Evolutionary conservation across 345 rosid genomes (phyloP).

Genomic region (Balakata baccata): DNA sequence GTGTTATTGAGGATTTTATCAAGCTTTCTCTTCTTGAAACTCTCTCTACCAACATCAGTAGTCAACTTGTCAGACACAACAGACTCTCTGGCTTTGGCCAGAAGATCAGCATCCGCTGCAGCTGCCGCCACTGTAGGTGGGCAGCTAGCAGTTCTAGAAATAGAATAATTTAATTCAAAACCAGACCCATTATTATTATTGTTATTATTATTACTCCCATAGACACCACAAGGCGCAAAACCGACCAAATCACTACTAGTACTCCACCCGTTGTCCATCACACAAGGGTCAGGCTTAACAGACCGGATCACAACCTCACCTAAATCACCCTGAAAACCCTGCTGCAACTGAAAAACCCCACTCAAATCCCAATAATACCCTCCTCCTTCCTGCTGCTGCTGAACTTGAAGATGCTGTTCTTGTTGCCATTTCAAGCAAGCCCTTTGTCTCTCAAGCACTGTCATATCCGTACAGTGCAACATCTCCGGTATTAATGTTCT

Average conservation of each 20-base stretch:
- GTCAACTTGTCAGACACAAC: slow-evolving; percentile 28
- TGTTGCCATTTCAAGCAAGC: slow-evolving; percentile 41
- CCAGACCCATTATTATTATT: slow-evolving; percentile 23
- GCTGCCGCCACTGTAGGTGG: slow-evolving; percentile 32
- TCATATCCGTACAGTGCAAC: slow-evolving; percentile 49
- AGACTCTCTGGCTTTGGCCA: slow-evolving; percentile 26
- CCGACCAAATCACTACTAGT: slow-evolving; percentile 5
- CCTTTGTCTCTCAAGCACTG: slow-evolving; percentile 63
- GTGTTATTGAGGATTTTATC: slow-evolving; percentile 32
- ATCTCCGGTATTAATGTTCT: slow-evolving; percentile 33
- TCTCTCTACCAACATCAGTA: slow-evolving; percentile 37
- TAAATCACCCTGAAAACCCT: slow-evolving; percentile 28
- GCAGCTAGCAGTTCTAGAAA: slow-evolving; percentile 47
- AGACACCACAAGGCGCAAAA: slow-evolving; percentile 32
- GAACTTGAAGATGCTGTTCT: slow-evolving; percentile 19
- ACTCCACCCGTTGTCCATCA: slow-evolving; percentile 34
- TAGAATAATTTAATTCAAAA: slow-evolving; percentile 30
- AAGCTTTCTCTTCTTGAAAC: slow-evolving; percentile 64
- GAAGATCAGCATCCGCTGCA: slow-evolving; percentile 22
- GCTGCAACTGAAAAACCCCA: slow-evolving; percentile 21
- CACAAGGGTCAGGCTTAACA: slow-evolving; percentile 47
- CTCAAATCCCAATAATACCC: slow-evolving; percentile 37
- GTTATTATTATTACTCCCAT: slow-evolving; percentile 9
- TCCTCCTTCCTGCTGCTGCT: background rate
- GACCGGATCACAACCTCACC: slow-evolving; percentile 29